phyloP scores from a whole-genome alignment of 306 rosid genomes.

The Pterocarpus santalinus region DNA sequence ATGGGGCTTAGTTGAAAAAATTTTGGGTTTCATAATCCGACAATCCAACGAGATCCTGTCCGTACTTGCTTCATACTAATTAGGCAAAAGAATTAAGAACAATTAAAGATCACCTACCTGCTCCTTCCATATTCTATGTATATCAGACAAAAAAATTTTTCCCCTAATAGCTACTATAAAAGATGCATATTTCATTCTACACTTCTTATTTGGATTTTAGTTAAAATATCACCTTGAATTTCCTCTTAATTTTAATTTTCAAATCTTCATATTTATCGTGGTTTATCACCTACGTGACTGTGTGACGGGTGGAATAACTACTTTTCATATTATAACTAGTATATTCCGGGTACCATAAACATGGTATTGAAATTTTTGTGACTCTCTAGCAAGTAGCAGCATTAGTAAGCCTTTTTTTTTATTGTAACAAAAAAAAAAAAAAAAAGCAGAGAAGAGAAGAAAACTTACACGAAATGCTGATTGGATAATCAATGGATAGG shows the following conservation, averaged over 20 bases:
- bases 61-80: not conserved
- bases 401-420: not conserved
- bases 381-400: not conserved
- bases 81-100: too few relatives aligned
- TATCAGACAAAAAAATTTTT: too few relatives aligned
- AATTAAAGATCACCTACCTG: not conserved
- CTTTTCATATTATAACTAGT: not conserved
- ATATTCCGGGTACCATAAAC: not conserved
- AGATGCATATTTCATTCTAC: not conserved
- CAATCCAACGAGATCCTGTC: conserved; percentile 44
- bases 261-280: too few relatives aligned
- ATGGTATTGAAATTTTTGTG: not conserved
- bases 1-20: not conserved
- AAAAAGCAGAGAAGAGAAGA: too few relatives aligned
- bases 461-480: not conserved
- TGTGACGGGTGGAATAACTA: not conserved
- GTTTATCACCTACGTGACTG: too few relatives aligned
- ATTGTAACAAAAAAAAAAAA: too few relatives aligned
- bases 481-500: not conserved
- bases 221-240: too few relatives aligned
- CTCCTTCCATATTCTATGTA: not conserved
- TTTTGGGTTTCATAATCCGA: conserved; percentile 14
- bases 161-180: not conserved
- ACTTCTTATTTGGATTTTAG: not conserved
- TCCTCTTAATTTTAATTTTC: too few relatives aligned